Base-by-base conservation (phyloP, 371 early-diverging fungal species). In the Umbelopsis sp. region DNA sequence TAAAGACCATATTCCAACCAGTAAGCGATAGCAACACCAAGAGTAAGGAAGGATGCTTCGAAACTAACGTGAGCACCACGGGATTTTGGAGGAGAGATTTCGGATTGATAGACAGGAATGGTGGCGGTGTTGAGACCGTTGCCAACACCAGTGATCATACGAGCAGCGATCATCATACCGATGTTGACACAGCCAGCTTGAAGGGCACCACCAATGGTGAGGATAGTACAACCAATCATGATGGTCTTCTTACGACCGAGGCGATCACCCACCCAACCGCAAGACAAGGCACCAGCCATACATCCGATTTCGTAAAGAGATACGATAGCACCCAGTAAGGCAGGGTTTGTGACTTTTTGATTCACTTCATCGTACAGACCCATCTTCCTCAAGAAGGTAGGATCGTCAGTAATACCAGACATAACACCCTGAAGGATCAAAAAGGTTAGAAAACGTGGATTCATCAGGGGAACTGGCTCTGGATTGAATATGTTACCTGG, bases 91-190 rank as follows among this genome's bases (percentile, higher is more conserved):
- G 83, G 86, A 16, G 83, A 73, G 8, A 85, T 65, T 73, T 86
- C 86, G 12, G 80, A 75, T 45, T 82, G 79, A 63, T 82, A 83
- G 10, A 85, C 78, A 25, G 86, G 86, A 32, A 80, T 79, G 3
- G 87, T 78, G 38, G 82, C 78, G 1, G 85, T 81, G 51, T 79
- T 82, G 72, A 84, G 77, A 65, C 80, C 82, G 44, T 86, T 86
- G 12, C 87, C 87, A 38, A 84, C 75, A 71, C 87, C 87, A 57
- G 83, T 77, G 65, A 86, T 70, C 35, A 86, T 85, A 51, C 86
- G 79, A 53, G 82, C 79, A 63, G 77, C 72, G 52, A 79, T 79
- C 45, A 81, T 78, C 74, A 80, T 74, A 18, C 73, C 75, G 46
- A 76, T 69, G 38, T 72, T 65, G 12, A 72, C 69, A 44, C 85